phyloP scores from a whole-genome alignment of 106 monocot genomes.

The Allium cepa region DNA sequence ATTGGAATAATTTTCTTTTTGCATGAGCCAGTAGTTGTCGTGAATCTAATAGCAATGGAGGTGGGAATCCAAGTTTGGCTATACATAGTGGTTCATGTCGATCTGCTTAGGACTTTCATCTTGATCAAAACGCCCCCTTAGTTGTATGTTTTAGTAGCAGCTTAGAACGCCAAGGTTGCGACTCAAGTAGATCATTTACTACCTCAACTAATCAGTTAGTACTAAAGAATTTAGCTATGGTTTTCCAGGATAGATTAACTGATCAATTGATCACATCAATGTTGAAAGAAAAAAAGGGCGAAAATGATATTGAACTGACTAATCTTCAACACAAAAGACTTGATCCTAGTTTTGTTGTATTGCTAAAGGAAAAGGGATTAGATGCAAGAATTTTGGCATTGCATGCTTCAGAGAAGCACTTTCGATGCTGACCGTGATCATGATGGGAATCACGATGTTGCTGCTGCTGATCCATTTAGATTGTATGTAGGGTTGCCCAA shows the following conservation, averaged over 20 bases:
- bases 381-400: slow-evolving; percentile 91
- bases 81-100: slow-evolving; percentile 85
- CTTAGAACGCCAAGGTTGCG: slow-evolving; percentile 70
- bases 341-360: slow-evolving; percentile 91
- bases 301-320: slow-evolving; percentile 63
- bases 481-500: slow-evolving; percentile 53
- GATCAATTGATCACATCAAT: slow-evolving; percentile 85
- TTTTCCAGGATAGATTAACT: slow-evolving; percentile 74
- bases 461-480: slow-evolving; percentile 69
- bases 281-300: slow-evolving; percentile 58
- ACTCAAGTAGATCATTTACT: slow-evolving; percentile 60
- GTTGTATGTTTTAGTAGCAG: slow-evolving; percentile 59
- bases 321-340: slow-evolving; percentile 88
- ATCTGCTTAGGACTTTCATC: slow-evolving; percentile 59
- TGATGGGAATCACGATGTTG: slow-evolving; percentile 52
- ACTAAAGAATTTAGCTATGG: slow-evolving; percentile 63
- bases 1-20: slow-evolving; percentile 45
- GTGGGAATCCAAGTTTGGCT: slow-evolving; percentile 61
- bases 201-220: slow-evolving; percentile 38
- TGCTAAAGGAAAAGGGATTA: slow-evolving; percentile 89
- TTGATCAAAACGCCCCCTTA: slow-evolving; percentile 36
- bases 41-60: slow-evolving; percentile 67
- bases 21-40: slow-evolving; percentile 74
- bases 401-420: slow-evolving; percentile 86
- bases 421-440: slow-evolving; percentile 97